These are phyloP conservation scores for Diutina siamensis DNA, from an alignment of 1,139 yeast genomes.

Conservation along the genomic window DNA sequence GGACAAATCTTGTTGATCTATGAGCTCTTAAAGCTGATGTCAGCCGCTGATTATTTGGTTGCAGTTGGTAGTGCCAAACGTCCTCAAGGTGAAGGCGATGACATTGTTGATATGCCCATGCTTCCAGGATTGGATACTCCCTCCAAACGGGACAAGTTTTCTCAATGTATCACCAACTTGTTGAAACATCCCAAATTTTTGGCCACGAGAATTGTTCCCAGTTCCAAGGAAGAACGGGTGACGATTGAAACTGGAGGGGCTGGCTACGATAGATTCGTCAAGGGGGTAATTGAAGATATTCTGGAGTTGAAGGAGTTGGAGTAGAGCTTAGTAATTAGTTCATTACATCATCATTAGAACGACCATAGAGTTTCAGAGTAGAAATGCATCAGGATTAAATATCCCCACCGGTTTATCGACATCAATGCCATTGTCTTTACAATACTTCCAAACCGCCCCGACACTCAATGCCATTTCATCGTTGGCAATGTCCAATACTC, in stretches of 20 bases:
- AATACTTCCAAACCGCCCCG: constrained; percentile 21
- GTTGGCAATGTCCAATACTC: constrained; percentile 16
- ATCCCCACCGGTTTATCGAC: constrained; percentile 8
- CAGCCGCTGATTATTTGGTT: constrained; percentile 31
- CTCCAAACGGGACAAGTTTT: constrained; percentile 44
- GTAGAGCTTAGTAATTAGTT: too few relatives aligned
- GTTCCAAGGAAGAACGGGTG: constrained; percentile 53
- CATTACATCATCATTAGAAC: too few relatives aligned
- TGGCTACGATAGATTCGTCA: constrained; percentile 30
- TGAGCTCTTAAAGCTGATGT: constrained; percentile 41
- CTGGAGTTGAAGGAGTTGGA: constrained; percentile 38
- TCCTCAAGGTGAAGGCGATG: constrained; percentile 5
- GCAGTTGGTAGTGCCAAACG: constrained; percentile 2
- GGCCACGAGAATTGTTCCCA: constrained; percentile 54
- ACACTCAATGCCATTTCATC: background rate
- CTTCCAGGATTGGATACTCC: constrained; percentile 55
- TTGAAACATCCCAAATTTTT: constrained; percentile 80
- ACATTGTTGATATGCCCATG: constrained; percentile 11
- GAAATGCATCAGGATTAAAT: background rate
- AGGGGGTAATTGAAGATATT: constrained; percentile 41
- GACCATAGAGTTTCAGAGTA: background rate
- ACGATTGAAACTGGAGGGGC: constrained; percentile 35
- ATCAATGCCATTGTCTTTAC: constrained; percentile 16
- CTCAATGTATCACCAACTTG: constrained; percentile 51
- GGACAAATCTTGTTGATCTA: constrained; percentile 62